These are phyloP conservation scores for Deinandra increscens DNA, from an alignment of 129 eudicot genomes.

Conservation along the genomic window DNA sequence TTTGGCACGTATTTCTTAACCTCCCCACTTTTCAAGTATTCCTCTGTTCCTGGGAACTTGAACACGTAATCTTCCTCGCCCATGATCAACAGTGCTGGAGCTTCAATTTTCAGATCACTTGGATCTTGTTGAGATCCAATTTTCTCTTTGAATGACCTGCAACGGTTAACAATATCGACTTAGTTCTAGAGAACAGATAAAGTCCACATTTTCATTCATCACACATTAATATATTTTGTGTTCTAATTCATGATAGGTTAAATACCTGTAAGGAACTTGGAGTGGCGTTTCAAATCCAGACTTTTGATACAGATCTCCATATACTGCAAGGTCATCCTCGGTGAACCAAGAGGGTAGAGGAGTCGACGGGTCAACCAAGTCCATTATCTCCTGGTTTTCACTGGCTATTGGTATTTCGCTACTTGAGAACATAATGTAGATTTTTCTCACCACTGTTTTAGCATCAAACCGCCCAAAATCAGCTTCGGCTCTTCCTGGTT, in stretches of 20 bases:
- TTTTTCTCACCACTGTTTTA: constrained; percentile 42
- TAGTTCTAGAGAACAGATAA: background rate
- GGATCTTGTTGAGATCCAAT: background rate
- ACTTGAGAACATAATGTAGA: constrained; percentile 42
- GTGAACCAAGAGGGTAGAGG: constrained; percentile 57
- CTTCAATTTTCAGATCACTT: constrained; percentile 21
- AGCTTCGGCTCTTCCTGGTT: constrained; percentile 58
- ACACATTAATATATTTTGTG: too few species aligned
- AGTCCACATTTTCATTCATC: background rate
- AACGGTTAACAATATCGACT: background rate
- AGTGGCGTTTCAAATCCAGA: constrained; percentile 55
- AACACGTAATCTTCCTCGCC: constrained; percentile 37
- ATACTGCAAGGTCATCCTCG: constrained; percentile 41
- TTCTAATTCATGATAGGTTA: background rate
- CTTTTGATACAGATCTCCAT: constrained; percentile 39
- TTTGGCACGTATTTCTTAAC: constrained; percentile 38
- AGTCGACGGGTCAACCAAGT: constrained; percentile 41
- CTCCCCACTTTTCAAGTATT: constrained; percentile 33
- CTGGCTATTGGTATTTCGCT: constrained; percentile 48
- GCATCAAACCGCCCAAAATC: constrained; percentile 51
- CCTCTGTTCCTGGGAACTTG: constrained; percentile 41
- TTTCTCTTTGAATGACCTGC: background rate
- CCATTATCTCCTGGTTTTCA: constrained; percentile 53
- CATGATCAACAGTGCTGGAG: constrained; percentile 34
- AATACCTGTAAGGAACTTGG: constrained; percentile 57